Evolutionary conservation across 2,329 filamentous ascomycete species (phyloP), one percentile per base, ranked within the genome.

Genomic region (Fusarium compactum): DNA sequence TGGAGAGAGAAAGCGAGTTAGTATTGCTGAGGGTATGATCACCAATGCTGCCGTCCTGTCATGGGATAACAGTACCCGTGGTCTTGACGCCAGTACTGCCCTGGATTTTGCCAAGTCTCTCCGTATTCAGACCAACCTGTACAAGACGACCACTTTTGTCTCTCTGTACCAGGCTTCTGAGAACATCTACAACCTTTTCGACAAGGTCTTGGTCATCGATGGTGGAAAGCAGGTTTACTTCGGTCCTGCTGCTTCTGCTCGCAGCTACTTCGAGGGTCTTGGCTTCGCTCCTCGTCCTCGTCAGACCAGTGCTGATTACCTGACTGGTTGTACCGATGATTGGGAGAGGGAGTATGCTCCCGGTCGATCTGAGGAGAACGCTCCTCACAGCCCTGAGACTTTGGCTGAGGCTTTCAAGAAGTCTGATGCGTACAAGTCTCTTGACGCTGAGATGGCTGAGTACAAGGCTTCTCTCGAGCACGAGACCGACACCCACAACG

Each of bases 81-180:
- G 91, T 43, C 83, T 93, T 5, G 90, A 92, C 66, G 87, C 90
- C 14, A 90, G 87, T 32, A 92, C 90, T 0, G 90, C 90, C 4
- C 83, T 91, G 8, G 90, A 91, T 72, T 92, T 89, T 70, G 84
- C 84, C 71, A 90, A 89, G 76, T 92, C 91, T 2, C 84, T 97
- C 3, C 90, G 93, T 4, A 90, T 94, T 43, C 87, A 95, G 82
- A 96, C 93, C 24, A 91, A 96, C 78, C 88, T 96, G 58, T 94
- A 94, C 85, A 89, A 92, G 77, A 94, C 91, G 0, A 92, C 92
- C 3, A 96, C 93, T 0, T 95, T 96, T 65, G 93, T 97, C 3
- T 94, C 93, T 0, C 83, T 97, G 0, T 97, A 97, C 78, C 93
- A 97, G 77, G 93, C 92, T 0, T 94, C 91, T 0, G 92, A 96